A percentile compares a stretch with the other conserved stretches of the same genome.
These are phyloP conservation scores for Comarum palustre DNA, from an alignment of 306 rosid genomes.

Conservation along the genomic window DNA sequence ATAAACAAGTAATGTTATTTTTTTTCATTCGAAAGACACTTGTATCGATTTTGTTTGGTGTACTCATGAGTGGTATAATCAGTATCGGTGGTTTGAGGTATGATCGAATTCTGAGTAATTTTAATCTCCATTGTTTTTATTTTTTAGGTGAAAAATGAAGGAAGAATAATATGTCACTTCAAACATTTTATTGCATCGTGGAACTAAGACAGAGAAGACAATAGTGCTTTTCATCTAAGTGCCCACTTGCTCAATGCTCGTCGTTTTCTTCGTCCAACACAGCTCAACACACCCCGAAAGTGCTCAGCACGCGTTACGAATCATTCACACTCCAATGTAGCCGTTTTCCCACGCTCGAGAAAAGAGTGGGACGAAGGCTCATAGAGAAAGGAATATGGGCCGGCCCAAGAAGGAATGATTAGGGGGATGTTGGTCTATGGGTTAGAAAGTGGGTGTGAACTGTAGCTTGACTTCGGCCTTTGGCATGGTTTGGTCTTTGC, in stretches of 20 bases:
- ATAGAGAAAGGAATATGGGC: conserved; percentile 39
- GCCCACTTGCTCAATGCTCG: conserved; percentile 63
- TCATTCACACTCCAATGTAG: too few relatives aligned
- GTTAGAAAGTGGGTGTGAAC: conserved; percentile 21
- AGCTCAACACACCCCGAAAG: not conserved
- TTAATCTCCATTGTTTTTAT: not conserved
- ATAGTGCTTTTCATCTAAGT: conserved; percentile 36
- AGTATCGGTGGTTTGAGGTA: too few relatives aligned
- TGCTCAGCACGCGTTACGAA: not conserved
- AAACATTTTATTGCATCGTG: conserved; percentile 30
- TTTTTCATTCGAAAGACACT: too few relatives aligned
- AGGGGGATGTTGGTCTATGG: conserved; percentile 17
- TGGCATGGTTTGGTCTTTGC: not conserved
- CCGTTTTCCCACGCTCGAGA: not conserved
- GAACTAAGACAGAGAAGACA: conserved; percentile 41
- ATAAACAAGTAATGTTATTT: too few relatives aligned
- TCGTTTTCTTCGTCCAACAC: conserved; percentile 32
- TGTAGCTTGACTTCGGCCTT: conserved; percentile 27
- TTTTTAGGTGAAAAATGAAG: not conserved
- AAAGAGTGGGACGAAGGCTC: not conserved
- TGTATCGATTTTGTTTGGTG: too few relatives aligned
- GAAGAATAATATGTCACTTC: conserved; percentile 50
- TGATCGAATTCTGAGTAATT: too few relatives aligned
- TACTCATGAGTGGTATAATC: too few relatives aligned
- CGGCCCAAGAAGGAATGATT: conserved; percentile 52